Conservation (phyloP, 345 rosid species). For the Aquilaria malaccensis region DNA sequence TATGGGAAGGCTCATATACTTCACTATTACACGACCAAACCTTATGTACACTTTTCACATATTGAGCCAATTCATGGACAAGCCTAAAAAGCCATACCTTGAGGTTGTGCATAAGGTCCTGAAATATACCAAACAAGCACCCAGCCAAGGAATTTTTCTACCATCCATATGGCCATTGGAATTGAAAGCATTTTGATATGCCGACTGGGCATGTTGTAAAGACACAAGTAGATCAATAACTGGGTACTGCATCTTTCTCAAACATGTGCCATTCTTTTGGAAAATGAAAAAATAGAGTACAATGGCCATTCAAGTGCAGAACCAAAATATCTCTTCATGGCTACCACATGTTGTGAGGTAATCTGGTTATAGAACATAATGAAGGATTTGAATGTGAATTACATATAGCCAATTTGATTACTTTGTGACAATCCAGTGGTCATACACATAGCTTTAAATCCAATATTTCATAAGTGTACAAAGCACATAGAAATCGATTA, state of each 20-base stretch:
- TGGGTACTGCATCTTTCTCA: not conserved
- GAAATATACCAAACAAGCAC: not conserved
- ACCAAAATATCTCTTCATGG: slow-evolving; percentile 2
- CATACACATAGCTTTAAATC: no score
- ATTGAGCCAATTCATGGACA: slow-evolving; percentile 5
- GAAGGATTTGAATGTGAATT: no score
- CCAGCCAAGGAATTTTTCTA: not conserved
- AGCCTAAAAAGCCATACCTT: not conserved
- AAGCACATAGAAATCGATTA: no score
- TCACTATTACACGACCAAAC: not conserved
- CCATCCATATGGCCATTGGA: not conserved
- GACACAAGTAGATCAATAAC: not conserved
- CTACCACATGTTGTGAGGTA: not conserved
- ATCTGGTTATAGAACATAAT: not conserved
- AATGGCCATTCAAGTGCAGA: not conserved
- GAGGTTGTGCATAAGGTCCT: not conserved
- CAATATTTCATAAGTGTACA: no score
- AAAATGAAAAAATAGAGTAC: not conserved
- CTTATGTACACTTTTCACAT: not conserved
- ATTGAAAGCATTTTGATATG: not conserved
- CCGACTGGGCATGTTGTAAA: not conserved
- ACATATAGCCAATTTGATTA: no score
- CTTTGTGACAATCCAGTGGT: no score
- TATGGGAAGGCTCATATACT: not conserved
- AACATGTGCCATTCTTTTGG: not conserved